Evolutionary conservation across 495 filamentous ascomycete species (phyloP), one percentile per base, ranked within the genome.

Genomic region (Clavariopsis aquatica): DNA sequence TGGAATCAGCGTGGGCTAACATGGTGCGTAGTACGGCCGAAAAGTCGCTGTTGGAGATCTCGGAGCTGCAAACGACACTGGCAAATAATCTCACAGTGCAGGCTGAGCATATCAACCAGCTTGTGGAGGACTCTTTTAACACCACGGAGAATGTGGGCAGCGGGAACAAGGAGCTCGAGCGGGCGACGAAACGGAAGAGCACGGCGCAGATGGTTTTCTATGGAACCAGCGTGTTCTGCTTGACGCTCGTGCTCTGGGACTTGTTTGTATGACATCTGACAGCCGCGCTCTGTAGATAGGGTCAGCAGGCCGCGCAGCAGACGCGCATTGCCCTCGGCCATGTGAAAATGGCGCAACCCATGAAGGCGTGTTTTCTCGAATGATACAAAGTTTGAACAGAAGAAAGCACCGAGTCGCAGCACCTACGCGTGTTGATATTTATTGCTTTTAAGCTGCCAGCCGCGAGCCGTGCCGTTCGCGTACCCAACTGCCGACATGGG

Each of bases 151-250:
- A 97, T 71, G 83, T 99, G 41, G 89, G 89, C 1, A 84, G 85
- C 34, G 94, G 94, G 9, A 99, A 98, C 73, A 90, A 88, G 73
- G 87, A 98, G 77, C 78, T 99, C 43, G 96, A 93, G 76, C 85
- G 88, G 70, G 93, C 93, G 41, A 84, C 85, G 6, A 85, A 92
- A 78, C 81, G 88, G 67, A 81, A 83, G 63, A 96, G 92, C 80
- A 87, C 91, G 38, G 94, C 94, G 26, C 87, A 87, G 70, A 89
- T 88, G 66, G 88, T 96, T 27, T 99, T 98, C 72, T 96, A 88
- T 77, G 89, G 87, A 13, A 92, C 91, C 7, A 86, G 88, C 27
- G 89, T 87, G 0, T 80, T 98, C 62, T 96, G 92, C 74, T 77
- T 84, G 2, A 87, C 88, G 70, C 80, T 99, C 61, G 81, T 99